A percentile compares a stretch with the other conserved stretches of the same genome.
Evolutionary conservation across 768 basidiomycete species (phyloP).

Genomic region (Baorangia bicolor): DNA sequence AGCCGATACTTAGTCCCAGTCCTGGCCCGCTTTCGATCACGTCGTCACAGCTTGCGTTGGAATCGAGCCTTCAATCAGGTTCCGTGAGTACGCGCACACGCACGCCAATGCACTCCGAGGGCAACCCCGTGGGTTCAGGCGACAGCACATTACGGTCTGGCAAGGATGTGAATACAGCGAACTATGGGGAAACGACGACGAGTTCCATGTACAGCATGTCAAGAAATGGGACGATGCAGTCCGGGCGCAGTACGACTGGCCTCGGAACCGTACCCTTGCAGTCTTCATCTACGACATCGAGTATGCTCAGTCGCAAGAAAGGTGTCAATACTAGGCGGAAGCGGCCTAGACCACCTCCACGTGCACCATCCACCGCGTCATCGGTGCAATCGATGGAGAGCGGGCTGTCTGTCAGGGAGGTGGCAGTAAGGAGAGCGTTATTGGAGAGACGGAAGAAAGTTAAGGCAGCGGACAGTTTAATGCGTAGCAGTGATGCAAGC

Average conservation of each 20-base stretch:
- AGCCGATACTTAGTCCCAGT: background rate
- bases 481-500: background rate
- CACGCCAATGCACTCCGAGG: background rate
- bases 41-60: conserved; percentile 4
- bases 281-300: conserved; percentile 12
- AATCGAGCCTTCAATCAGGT: conserved; percentile 2
- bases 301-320: conserved; percentile 22
- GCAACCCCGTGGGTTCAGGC: background rate
- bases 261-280: background rate
- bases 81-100: conserved; percentile 1
- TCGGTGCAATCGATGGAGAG: conserved; percentile 27
- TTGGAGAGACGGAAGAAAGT: conserved; percentile 27
- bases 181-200: background rate
- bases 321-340: conserved; percentile 17
- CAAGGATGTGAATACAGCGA: background rate
- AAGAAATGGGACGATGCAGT: conserved; percentile 10
- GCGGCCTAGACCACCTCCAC: conserved; percentile 19
- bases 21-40: conserved; percentile 1
- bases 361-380: conserved; percentile 27
- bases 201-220: conserved; percentile 3
- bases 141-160: background rate
- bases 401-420: conserved; percentile 20
- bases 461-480: conserved; percentile 4
- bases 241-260: background rate
- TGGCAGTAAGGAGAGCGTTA: conserved; percentile 24